phyloP scores from a whole-genome alignment of 2,329 filamentous ascomycete species.

The Talaromyces amestolkiae region DNA sequence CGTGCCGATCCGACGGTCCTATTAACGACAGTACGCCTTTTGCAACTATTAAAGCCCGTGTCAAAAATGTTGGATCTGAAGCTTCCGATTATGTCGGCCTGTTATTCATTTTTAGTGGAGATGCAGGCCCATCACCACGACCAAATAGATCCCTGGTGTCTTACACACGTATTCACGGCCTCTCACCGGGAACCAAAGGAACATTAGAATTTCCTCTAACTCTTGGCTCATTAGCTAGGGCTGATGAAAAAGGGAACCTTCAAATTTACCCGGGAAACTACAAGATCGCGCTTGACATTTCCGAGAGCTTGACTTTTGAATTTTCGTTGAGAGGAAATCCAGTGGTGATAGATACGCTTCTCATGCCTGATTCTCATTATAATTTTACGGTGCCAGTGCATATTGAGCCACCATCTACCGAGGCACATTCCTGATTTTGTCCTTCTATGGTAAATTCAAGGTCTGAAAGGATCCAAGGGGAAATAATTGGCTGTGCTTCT shows the following conservation, averaged over 20 bases:
- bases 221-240: conserved; percentile 20
- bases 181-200: background rate
- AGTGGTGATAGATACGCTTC: background rate
- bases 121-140: conserved; percentile 23
- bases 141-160: conserved; percentile 20
- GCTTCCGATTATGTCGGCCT: conserved; percentile 28
- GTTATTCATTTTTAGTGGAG: conserved; percentile 27
- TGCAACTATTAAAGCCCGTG: conserved; percentile 8
- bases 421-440: background rate
- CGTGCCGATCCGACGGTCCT: background rate
- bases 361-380: background rate
- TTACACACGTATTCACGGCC: conserved; percentile 16
- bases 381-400: conserved; percentile 1
- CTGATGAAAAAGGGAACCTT: conserved; percentile 21
- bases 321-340: background rate
- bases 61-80: conserved; percentile 18
- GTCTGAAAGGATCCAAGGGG: background rate
- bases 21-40: conserved; percentile 2
- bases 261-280: conserved; percentile 21
- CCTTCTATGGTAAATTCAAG: too few relatives aligned
- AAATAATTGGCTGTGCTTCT: background rate
- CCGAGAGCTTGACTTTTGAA: background rate
- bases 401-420: background rate
- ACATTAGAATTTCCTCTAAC: conserved; percentile 14
- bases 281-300: conserved; percentile 18